A percentile compares a stretch with the other conserved stretches of the same genome.
Evolutionary conservation across 2,329 filamentous ascomycete species (phyloP).

Genomic region (Talaromyces albobiverticillius): DNA sequence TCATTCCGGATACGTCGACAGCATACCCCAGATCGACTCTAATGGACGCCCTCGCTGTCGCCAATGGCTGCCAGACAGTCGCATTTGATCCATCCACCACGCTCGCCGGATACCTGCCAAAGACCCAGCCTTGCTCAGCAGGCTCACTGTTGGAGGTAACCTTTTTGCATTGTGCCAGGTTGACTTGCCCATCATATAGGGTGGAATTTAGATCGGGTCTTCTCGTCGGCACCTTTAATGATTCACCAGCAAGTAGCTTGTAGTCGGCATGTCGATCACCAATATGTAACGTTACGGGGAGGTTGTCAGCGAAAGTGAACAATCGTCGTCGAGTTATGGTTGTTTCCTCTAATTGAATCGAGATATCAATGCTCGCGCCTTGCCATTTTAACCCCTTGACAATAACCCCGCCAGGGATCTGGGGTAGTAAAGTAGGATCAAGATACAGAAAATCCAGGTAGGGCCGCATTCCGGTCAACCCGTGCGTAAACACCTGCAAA

Average conservation of each 20-base stretch:
- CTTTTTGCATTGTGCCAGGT: constrained; percentile 9
- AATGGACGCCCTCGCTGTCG: constrained; percentile 4
- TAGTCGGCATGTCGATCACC: background rate
- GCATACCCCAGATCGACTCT: background rate
- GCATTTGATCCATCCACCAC: constrained; percentile 14
- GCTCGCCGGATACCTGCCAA: constrained; percentile 12
- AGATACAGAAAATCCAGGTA: constrained; percentile 8
- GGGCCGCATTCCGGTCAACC: constrained; percentile 12
- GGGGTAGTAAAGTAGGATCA: constrained; percentile 12
- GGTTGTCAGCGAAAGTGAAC: background rate
- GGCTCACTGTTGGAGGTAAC: background rate
- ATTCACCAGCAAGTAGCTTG: constrained; percentile 3
- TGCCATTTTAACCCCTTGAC: constrained; percentile 15
- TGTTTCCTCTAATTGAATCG: constrained; percentile 8
- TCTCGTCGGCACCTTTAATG: background rate
- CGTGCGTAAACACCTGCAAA: constrained; percentile 14
- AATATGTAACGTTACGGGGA: constrained; percentile 2
- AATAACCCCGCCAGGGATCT: constrained; percentile 8
- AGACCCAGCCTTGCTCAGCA: constrained; percentile 7
- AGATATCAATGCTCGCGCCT: constrained; percentile 12
- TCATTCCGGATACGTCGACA: background rate
- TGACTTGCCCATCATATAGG: background rate
- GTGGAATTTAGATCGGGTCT: background rate
- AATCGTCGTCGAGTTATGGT: constrained; percentile 1
- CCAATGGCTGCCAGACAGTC: constrained; percentile 13